phyloP scores from a whole-genome alignment of 371 early-diverging fungal species.

The Lichtheimia hyalospora region DNA sequence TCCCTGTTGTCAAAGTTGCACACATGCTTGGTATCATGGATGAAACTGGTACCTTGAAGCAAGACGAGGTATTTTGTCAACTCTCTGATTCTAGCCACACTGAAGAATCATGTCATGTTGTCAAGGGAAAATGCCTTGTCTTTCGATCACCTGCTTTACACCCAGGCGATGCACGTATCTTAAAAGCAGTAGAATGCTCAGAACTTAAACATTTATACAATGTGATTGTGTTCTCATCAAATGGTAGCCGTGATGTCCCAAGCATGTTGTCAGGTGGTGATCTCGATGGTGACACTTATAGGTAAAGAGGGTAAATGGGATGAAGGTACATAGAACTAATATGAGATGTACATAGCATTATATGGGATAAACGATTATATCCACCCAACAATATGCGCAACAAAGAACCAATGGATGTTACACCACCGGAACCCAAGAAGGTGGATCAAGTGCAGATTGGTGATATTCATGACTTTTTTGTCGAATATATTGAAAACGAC shows the following conservation, averaged over 20 bases:
- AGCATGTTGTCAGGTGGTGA: conserved; percentile 79
- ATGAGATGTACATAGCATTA: conserved; percentile 36
- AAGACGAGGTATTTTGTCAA: conserved; percentile 67
- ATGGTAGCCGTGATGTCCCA: conserved; percentile 67
- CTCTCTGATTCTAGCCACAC: conserved; percentile 11
- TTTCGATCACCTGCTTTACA: conserved; percentile 72
- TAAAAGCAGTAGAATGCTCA: conserved; percentile 59
- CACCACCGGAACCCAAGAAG: conserved; percentile 23
- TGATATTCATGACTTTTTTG: conserved; percentile 61
- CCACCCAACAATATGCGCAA: not conserved
- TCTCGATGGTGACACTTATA: conserved; percentile 75
- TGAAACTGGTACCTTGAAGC: conserved; percentile 63
- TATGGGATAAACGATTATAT: conserved; percentile 63
- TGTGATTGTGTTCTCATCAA: conserved; percentile 76
- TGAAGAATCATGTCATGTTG: conserved; percentile 23
- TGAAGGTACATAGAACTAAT: not conserved
- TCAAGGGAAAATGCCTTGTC: conserved; percentile 51
- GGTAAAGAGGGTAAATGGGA: conserved; percentile 9
- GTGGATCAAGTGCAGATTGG: conserved; percentile 32
- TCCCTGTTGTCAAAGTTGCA: conserved; percentile 60
- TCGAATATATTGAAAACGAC: conserved; percentile 58
- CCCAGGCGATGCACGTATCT: conserved; percentile 75
- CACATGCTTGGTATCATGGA: conserved; percentile 74
- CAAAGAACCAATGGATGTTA: conserved; percentile 9
- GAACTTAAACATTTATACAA: conserved; percentile 62